Base-by-base conservation (phyloP, 495 filamentous ascomycete species). In the Lentithecium fluviatile region DNA sequence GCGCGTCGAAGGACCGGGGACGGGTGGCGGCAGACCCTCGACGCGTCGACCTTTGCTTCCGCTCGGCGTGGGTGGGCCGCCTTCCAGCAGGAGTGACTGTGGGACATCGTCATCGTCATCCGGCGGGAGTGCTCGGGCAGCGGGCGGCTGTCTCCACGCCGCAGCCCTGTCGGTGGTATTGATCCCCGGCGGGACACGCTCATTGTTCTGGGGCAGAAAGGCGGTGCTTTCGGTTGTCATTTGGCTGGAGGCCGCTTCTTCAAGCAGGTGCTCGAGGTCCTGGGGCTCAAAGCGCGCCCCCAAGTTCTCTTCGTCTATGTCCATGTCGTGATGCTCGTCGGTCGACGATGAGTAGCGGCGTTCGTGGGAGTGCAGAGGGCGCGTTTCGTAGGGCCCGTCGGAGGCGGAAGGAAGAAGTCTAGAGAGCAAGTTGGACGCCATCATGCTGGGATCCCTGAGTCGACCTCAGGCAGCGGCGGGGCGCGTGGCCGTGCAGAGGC, bases 21-120 rank as follows among this genome's bases (percentile, higher is more conserved):
- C 75, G 25, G 77, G 76, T 56, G 60, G 59, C 47, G 67, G 59
- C n/a, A 71, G 59, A 19, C 26, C 54, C 15, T 63, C 56, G 2
- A 32, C 20, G 56, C 20, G 46, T 15, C 45, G 49, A 11, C 55
- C 48, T 32, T 46, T 25, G 15, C n/a, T 45, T 17, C 37, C 13
- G 25, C 52, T 23, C 11, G 47, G 49, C 5, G 55, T 26, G 17
- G 56, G 51, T 23, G 54, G 56, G 20, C 45, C 17, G 29, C 70
- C 76, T 72, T 97, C 94, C 23, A 97, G 83, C 25, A 97, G 74
- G 49, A 98, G 79, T 13, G 93, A 97, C 32, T 84, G 83, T 2
- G 94, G 94, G 0, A 98, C 94, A 64, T 97, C 94, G 52, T 96
- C 92, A 69, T 96, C 89, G 17, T 81, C 82, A 26, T 70, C 62